These are phyloP conservation scores for Penicillium cinerascens DNA, from an alignment of 495 filamentous ascomycete genomes.

Conservation along the genomic window DNA sequence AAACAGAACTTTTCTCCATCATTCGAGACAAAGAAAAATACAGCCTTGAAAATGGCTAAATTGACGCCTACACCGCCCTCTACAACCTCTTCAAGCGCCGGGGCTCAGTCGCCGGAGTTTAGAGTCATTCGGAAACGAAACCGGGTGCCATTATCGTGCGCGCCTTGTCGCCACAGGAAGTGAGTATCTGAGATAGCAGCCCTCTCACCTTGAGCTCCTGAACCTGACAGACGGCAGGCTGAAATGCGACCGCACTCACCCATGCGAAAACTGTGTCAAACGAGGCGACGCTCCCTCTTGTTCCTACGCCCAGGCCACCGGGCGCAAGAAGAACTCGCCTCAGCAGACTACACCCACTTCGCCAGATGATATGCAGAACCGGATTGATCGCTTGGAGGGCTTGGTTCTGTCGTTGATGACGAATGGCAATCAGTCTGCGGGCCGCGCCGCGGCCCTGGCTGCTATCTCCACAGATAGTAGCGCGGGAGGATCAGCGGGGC, in stretches of 20 bases:
- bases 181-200: constrained; percentile 49
- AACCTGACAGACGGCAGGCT: constrained; percentile 42
- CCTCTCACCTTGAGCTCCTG: background rate
- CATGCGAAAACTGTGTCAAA: constrained; percentile 95
- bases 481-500: constrained; percentile 39
- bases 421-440: constrained; percentile 67
- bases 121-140: constrained; percentile 93
- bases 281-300: constrained; percentile 80
- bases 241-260: constrained; percentile 91
- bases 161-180: constrained; percentile 92
- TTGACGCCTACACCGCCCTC: constrained; percentile 93
- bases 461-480: constrained; percentile 61
- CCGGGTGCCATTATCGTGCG: constrained; percentile 89
- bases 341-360: constrained; percentile 55
- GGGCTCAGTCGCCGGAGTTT: constrained; percentile 79
- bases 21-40: background rate
- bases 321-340: constrained; percentile 70
- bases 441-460: constrained; percentile 59
- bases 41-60: constrained; percentile 1
- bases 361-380: constrained; percentile 97
- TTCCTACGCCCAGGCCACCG: constrained; percentile 78
- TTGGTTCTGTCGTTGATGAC: constrained; percentile 96
- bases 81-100: constrained; percentile 69
- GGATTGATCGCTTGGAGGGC: constrained; percentile 94
- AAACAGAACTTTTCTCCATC: background rate